Base-by-base conservation (phyloP, 2,329 filamentous ascomycete genomes). In the Pestalotiopsis sp. region DNA sequence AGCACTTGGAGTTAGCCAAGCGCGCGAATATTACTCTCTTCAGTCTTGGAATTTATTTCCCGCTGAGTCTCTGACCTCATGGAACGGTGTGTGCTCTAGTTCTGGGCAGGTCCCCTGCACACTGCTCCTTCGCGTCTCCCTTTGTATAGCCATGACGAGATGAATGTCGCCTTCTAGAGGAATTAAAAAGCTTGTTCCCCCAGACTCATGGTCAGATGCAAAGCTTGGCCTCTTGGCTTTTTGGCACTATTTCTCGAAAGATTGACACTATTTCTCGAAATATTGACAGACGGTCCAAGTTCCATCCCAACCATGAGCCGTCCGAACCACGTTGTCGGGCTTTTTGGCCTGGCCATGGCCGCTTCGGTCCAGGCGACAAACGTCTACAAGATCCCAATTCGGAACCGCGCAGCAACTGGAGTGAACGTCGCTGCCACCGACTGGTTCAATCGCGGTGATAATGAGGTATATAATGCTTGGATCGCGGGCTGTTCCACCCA, bases 361-460 rank as follows among this genome's bases (percentile, higher is more conserved):
- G 39, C 61, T 30, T 64, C 38, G 6, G 61, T 64, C 17, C 4
- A 22, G 14, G 61, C 61, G 3, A 24, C 61, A 35, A 64, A 64
- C 13, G 61, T 64, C 9, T 64, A 64, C 22, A 44, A 30, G 17
- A 64, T 64, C 22, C 61, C 61, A 2, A 26, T 64, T 6, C 17
- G 52, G 20, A 64, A 64, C 10, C 61, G 61, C 1, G 61, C 61
- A 48, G 9, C 59, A 39, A 13, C 59, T 20, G 61, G 61, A 20
- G 24, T 26, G 4, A 64, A 64, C 14, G 61, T 64, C 13, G 3
- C n/a, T 24, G 61, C 40, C 11, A 64, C 13, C 22, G 61, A 64
- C 26, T 64, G 61, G 61, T 64, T 64, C 61, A 22, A 64, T 13
- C 61, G 61, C 38, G 39, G 30, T 9, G 61, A 64, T 14, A 64